Base-by-base conservation (phyloP, 2,329 filamentous ascomycete species). In the Verticillium zaregamsianum region DNA sequence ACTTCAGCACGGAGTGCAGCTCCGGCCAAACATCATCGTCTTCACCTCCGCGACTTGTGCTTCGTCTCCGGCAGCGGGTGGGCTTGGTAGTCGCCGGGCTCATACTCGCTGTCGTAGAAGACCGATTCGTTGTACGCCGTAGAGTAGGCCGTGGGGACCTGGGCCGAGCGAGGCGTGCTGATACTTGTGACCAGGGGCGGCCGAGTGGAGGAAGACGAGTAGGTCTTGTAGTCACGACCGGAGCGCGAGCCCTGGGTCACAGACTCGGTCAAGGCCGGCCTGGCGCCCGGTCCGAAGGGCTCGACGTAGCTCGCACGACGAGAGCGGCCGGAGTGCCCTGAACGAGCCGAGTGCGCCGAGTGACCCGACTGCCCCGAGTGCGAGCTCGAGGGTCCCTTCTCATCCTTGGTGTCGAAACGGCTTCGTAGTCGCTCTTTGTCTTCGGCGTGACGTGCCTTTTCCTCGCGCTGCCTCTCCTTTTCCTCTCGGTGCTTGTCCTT, bases 401-500 rank as follows among this genome's bases (percentile, higher is more conserved):
- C 72, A 55, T 62, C 58, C 59, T 67, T 66, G 45, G 45, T 58
- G 35, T 76, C 76, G 63, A 78, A 77, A 32, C 76, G 74, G 60
- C 69, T 69, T 33, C 72, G 72, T 59, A 78, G 70, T 17, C 76
- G 75, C 56, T 74, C 73, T 66, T 74, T 75, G 59, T 74, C 72
- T 33, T 68, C 70, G 61, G 70, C 69, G 61, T 69, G 66, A n/a
- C 58, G 62, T 56, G 72, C 72, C 60, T 68, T 66, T 37, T 66
- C 64, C 17, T 64, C 61, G 55, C 67, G 66, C 23, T 71, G 66
- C 35, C 70, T 68, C 28, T 64, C 63, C 57, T 68, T 65, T 17
- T 66, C 63, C 56, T 68, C 66, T 15, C 63, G 64, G 57, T 71
- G 64, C 55, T 59, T 59, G 25, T 65, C 65, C 20, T 62, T 62